Evolutionary conservation across 2,329 filamentous ascomycete species (phyloP), one percentile per base, ranked within the genome.

Genomic region (Botrytis byssoidea): DNA sequence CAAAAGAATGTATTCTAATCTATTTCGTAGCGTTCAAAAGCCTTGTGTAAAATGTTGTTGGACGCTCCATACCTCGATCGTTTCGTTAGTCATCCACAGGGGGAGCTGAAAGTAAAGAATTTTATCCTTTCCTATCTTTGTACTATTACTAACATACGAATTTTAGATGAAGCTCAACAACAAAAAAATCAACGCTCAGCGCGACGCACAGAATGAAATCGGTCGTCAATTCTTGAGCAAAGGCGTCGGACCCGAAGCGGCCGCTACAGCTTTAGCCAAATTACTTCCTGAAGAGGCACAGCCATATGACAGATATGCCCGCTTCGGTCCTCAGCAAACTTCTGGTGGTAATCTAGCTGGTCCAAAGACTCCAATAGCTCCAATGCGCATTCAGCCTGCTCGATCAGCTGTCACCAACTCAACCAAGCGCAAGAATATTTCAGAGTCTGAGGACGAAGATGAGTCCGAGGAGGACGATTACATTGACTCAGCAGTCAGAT

Each of bases 11-110:
- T 29, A 14, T 48, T n/a, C 55, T 40, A 20, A 20, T 18, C 44
- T 32, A 25, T 20, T 59, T 25, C 10, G 16, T n/a, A 75, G 74
- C 44, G 46, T 14, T 72, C 66, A 0, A 81, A 81, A 59, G 78
- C 79, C 4, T 59, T 76, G 1, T 79, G 76, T 57, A 81, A 81
- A 59, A 76, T 78, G 51, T 40, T 79, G 3, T 68, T 80, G 1
- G 79, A 80, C 65, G 73, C 77, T 10, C 35, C 72, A 1, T 79
- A 75, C 57, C 61, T 70, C 29, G 71, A 72, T 7, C 51, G 71
- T 3, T 72, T 72, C 25, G 76, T 77, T 32, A 76, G 77, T 32
- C 76, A 74, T 20, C 79, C 79, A 7, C 37, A 71, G 9, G 59
- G 51, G 3, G 76, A 79, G 29, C 59, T 76, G 4, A 73, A 74